Base-by-base conservation (phyloP, 75 land plant genomes). In the Picea glauca region DNA sequence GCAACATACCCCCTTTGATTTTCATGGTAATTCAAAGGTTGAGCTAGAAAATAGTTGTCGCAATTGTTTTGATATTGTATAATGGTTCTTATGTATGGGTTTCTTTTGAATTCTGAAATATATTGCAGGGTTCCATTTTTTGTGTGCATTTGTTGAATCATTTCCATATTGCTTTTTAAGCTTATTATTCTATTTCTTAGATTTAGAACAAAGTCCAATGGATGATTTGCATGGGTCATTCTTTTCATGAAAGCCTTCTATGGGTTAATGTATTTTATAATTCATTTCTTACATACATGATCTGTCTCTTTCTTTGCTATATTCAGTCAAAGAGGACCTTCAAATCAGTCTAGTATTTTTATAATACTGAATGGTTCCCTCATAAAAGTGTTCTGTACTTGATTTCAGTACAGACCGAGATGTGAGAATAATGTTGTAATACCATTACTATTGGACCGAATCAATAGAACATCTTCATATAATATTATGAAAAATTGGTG, bases 291-390 rank as follows among this genome's bases (percentile, higher is more conserved):
- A 40, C n/a, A 38, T 20, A 67, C 14, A 32, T 31, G 8, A 70
- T 70, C 73, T 6, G 8, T 70, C 73, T 70, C 73, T 40, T 70
- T 70, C 43, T n/a, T 67, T 18, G 54, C 54, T 70, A 11, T 33
- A 18, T 26, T 43, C 20, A 70, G n/a, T 20, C 26, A n/a, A 14
- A 20, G n/a, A 6, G 26, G 43, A 70, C 11, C 11, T 9, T 8
- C 54, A 50, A 8, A 50, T 50, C 11, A 50, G 54, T 50, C 54
- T 46, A 46, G 7, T 1, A 5, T 46, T 46, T 46, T 46, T 46
- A 46, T 46, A 46, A 46, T 46, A 50, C 11, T 50, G 54, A 50
- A 50, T 50, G 11, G n/a, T 40, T 8, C 13, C 54, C 12, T 40
- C 50, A 70, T 43, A 9, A 5, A 32, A 32, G 33, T 65, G 40